Base-by-base conservation (phyloP, 306 rosid genomes). In the Oxytropis ochrocephala region DNA sequence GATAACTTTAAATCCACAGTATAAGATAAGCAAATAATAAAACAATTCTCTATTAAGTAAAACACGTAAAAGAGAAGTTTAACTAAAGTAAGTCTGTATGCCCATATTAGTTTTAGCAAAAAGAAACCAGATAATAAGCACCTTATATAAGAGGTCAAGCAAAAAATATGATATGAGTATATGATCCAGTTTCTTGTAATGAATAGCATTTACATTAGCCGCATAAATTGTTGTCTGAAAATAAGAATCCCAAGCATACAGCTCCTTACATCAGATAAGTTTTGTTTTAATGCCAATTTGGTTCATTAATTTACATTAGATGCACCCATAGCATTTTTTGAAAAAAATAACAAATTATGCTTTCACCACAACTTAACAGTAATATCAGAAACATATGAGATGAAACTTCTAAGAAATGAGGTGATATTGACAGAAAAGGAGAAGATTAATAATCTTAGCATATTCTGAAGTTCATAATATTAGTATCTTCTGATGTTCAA, bases 201-300 rank as follows among this genome's bases (percentile, higher is more conserved):
- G 11, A 54, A 9, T 29, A 70, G 12, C 32, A 11, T 77, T 18
- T 11, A 47, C 70, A 46, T 49, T 54, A 24, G 35, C 17, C 9
- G 17, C 19, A 71, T 14, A 71, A 27, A 13, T 54, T 63, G 58
- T 44, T 29, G 36, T 11, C 71, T 2, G 33, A 14, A 58, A 51
- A 78, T 42, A 49, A 57, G 33, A 65, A 66, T 52, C 51, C 13
- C 50, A 72, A 32, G 56, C 58, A 72, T 17, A 27, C 59, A 64
- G 7, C 30, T 38, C 48, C 11, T 21, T 21, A 18, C 16, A 43
- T 70, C 66, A 42, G 24, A 54, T 49, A 58, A 49, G 51, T 51
- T 72, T 41, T 38, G 39, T 35, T 49, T 16, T 18, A 0, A 46
- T 5, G 1, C 39, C 35, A 30, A 59, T 66, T 17, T 9, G 11